Evolutionary conservation across 164 flowering plant genomes (phyloP).

Genomic region (Vitis vinifera): ASM3070453v1 NC_081812.1:15225501-15226000

Average conservation of each 20-base stretch:
- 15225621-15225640: not conserved
- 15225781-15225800: slow-evolving; percentile 80
- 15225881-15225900: too few relatives aligned
- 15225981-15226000: too few relatives aligned
- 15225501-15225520: slow-evolving; percentile 91
- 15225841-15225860: too few relatives aligned
- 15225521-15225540: slow-evolving; percentile 75
- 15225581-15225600: not conserved
- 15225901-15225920: too few relatives aligned
- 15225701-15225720: too few relatives aligned
- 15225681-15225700: not conserved
- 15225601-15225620: not conserved
- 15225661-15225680: not conserved
- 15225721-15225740: not conserved
- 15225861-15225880: too few relatives aligned
- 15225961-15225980: too few relatives aligned
- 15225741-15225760: not conserved
- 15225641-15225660: not conserved
- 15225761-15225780: slow-evolving; percentile 10
- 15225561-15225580: slow-evolving; percentile 41
- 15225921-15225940: too few relatives aligned
- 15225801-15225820: slow-evolving; percentile 78
- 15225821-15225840: slow-evolving; percentile 17
- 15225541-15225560: slow-evolving; percentile 81
- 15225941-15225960: too few relatives aligned